Conservation (phyloP, 192 early-diverging fungal genomes). For the Coemansia sp. region DNA sequence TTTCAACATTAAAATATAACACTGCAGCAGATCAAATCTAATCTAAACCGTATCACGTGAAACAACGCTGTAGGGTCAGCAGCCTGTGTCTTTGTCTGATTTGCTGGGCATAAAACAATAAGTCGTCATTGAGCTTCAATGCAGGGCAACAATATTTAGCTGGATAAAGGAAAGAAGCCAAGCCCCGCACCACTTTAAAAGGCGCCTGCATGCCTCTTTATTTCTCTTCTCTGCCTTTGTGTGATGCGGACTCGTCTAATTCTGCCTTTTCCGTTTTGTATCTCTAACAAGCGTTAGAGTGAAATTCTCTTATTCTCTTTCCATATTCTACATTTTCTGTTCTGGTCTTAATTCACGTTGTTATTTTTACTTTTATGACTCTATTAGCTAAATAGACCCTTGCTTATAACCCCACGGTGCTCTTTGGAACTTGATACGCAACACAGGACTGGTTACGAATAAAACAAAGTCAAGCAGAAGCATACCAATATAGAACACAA, state of each 20-base stretch:
- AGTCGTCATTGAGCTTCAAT: not conserved
- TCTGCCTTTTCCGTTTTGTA: not conserved
- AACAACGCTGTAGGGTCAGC: not conserved
- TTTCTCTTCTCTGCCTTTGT: no score
- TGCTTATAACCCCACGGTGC: not conserved
- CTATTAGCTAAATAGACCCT: not conserved
- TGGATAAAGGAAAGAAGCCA: no score
- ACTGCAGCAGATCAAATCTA: not conserved
- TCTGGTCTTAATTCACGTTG: not conserved
- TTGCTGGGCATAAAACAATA: not conserved
- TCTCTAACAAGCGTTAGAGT: not conserved
- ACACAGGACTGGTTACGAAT: not conserved
- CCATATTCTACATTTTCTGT: not conserved
- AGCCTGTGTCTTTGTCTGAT: not conserved
- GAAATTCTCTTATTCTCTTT: not conserved
- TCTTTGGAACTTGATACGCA: no score
- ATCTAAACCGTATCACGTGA: not conserved
- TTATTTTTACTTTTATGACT: not conserved
- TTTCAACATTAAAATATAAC: not conserved
- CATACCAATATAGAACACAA: not conserved
- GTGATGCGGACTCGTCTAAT: no score
- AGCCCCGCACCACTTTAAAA: no score
- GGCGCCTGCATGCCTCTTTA: no score
- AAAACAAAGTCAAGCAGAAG: not conserved
- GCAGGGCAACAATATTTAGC: not conserved